Conservation (phyloP, 257 asterid species). For the Lavandula angustifolia region DNA sequence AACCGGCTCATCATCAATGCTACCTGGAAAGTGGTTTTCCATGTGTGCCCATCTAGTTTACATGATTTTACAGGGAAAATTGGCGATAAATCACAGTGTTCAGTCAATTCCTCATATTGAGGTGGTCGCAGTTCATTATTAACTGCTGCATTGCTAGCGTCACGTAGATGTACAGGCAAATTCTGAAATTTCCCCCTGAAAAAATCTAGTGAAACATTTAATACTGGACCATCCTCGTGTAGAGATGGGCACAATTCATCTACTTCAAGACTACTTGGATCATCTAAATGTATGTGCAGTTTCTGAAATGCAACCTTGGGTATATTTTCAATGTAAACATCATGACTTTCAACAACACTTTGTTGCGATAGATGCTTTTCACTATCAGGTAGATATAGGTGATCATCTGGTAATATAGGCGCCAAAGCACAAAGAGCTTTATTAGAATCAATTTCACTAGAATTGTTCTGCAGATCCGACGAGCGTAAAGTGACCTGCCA, state of each 20-base stretch:
- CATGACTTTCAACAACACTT: conserved; percentile 30
- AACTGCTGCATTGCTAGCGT: conserved; percentile 38
- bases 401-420: conserved; percentile 35
- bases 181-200: conserved; percentile 51
- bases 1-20: conserved; percentile 63
- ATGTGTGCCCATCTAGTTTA: conserved; percentile 38
- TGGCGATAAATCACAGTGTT: conserved; percentile 45
- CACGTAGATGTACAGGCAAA: conserved; percentile 49
- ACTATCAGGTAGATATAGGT: conserved; percentile 35
- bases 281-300: conserved; percentile 49
- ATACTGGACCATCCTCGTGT: conserved; percentile 37
- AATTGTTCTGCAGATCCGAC: conserved; percentile 31
- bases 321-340: conserved; percentile 36
- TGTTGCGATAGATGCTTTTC: conserved; percentile 31
- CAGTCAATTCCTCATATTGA: conserved; percentile 41
- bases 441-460: conserved; percentile 41
- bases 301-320: conserved; percentile 61
- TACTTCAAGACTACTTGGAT: conserved; percentile 38
- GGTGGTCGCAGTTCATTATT: conserved; percentile 64
- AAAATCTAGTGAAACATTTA: conserved; percentile 37
- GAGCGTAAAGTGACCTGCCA: conserved; percentile 51
- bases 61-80: conserved; percentile 33
- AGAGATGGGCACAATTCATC: conserved; percentile 63
- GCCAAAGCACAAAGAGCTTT: conserved; percentile 36
- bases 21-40: conserved; percentile 50